Percentiles rank a stretch among this genome's conserved stretches.
Conservation (phyloP, 768 basidiomycete genomes). For the Hygrophorus pudorinus region DNA sequence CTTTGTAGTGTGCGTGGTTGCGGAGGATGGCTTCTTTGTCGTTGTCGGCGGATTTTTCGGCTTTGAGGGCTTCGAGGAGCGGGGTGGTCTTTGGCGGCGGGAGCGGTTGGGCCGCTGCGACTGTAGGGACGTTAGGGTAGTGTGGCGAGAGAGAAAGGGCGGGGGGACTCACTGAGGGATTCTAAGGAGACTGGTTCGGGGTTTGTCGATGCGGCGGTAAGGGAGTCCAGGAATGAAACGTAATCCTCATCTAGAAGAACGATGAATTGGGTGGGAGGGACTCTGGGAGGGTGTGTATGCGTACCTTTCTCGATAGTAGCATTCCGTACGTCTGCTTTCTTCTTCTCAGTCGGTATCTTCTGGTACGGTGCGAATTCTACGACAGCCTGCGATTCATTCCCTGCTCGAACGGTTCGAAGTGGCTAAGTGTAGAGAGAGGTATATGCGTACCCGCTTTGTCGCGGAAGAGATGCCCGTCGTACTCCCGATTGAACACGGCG, state of each 20-base stretch:
- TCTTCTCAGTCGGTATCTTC: constrained; percentile 67
- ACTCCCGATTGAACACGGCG: constrained; percentile 67
- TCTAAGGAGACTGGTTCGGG: constrained; percentile 57
- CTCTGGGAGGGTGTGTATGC: constrained; percentile 8
- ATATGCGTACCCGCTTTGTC: constrained; percentile 73
- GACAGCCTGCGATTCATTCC: constrained; percentile 78
- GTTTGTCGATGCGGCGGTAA: constrained; percentile 41
- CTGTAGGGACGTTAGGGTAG: constrained; percentile 24
- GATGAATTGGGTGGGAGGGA: neutral
- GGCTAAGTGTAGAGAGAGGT: neutral
- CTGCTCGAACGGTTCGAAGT: constrained; percentile 27
- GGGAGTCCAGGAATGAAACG: constrained; percentile 67
- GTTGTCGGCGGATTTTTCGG: constrained; percentile 62
- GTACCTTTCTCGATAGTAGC: constrained; percentile 87
- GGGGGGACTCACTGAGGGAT: constrained; percentile 37
- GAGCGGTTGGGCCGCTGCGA: constrained; percentile 51
- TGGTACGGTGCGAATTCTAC: constrained; percentile 95
- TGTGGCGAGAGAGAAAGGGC: neutral
- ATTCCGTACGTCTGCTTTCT: constrained; percentile 69
- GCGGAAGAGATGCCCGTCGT: constrained; percentile 85
- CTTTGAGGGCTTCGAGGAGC: constrained; percentile 86
- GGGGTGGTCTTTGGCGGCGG: constrained; percentile 77
- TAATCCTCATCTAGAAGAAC: constrained; percentile 62
- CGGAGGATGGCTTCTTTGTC: constrained; percentile 67
- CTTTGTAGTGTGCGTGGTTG: constrained; percentile 67